phyloP scores from a whole-genome alignment of 2,329 filamentous ascomycete genomes.

The Beauveria australis region DNA sequence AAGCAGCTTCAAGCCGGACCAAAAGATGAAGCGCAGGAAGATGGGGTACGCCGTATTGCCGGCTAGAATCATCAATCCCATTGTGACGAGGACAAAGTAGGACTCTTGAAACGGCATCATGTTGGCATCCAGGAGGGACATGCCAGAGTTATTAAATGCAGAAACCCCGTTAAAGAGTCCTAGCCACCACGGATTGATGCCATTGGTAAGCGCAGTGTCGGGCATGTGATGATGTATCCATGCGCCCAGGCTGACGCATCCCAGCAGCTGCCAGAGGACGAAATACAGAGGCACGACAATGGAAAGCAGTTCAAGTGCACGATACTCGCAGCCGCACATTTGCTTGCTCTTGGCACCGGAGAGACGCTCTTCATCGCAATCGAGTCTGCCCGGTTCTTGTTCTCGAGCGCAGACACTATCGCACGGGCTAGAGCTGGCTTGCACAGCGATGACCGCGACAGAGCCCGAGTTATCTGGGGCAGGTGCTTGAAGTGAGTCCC shows the following conservation, averaged over 20 bases:
- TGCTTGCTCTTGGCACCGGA: conserved; percentile 44
- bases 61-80: conserved; percentile 52
- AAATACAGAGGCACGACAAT: conserved; percentile 55
- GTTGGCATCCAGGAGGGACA: conserved; percentile 59
- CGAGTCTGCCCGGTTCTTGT: neutral
- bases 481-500: too few species aligned
- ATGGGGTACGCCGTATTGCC: conserved; percentile 60
- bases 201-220: conserved; percentile 41
- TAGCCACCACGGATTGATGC: conserved; percentile 59
- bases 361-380: conserved; percentile 27
- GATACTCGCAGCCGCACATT: conserved; percentile 56
- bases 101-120: conserved; percentile 52
- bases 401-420: neutral
- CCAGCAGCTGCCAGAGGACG: conserved; percentile 49
- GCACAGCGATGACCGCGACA: too few species aligned
- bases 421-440: neutral
- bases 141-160: conserved; percentile 65
- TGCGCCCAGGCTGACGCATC: conserved; percentile 50
- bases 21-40: conserved; percentile 53
- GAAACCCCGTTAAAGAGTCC: conserved; percentile 60
- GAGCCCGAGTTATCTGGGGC: too few species aligned
- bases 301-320: conserved; percentile 50
- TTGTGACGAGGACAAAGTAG: conserved; percentile 41
- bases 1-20: conserved; percentile 38
- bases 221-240: conserved; percentile 49